Conservation (phyloP, 1,139 yeast genomes). For the Yamadazyma friedrichii region DNA sequence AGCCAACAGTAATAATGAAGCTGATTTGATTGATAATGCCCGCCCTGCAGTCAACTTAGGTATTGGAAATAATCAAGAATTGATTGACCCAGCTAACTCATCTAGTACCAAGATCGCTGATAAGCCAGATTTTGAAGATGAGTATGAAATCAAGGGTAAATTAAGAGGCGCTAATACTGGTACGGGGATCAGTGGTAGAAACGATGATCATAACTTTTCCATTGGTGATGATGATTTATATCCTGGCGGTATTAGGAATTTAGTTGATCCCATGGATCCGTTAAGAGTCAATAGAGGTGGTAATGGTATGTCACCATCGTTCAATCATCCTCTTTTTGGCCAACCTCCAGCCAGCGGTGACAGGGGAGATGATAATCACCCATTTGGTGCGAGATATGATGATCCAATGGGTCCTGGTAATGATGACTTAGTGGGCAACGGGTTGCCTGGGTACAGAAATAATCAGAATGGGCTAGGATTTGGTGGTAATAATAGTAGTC, state of each 20-base stretch:
- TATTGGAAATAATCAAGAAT: neutral
- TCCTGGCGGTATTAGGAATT: slow-evolving; percentile 41
- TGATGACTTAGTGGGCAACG: slow-evolving; percentile 42
- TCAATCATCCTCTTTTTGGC: slow-evolving; percentile 48
- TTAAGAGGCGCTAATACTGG: slow-evolving; percentile 19
- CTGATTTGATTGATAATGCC: neutral
- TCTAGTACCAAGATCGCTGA: slow-evolving; percentile 20
- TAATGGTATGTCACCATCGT: slow-evolving; percentile 58
- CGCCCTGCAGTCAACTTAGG: neutral
- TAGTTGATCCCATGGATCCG: slow-evolving; percentile 14
- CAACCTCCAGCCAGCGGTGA: slow-evolving; percentile 19
- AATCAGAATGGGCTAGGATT: slow-evolving; percentile 14
- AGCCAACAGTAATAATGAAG: neutral
- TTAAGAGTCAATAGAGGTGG: slow-evolving; percentile 16
- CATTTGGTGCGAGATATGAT: slow-evolving; percentile 55
- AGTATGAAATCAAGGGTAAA: slow-evolving; percentile 38
- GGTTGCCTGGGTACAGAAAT: slow-evolving; percentile 45
- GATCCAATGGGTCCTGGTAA: slow-evolving; percentile 50
- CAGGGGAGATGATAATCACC: slow-evolving; percentile 14
- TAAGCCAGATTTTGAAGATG: slow-evolving; percentile 61
- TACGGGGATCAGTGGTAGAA: no score
- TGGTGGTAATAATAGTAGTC: slow-evolving; percentile 3
- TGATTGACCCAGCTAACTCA: slow-evolving; percentile 13
- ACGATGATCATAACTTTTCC: neutral
- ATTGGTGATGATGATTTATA: slow-evolving; percentile 53